Conservation (phyloP, 2,329 filamentous ascomycete species). For the Trichoderma polysporum region DNA sequence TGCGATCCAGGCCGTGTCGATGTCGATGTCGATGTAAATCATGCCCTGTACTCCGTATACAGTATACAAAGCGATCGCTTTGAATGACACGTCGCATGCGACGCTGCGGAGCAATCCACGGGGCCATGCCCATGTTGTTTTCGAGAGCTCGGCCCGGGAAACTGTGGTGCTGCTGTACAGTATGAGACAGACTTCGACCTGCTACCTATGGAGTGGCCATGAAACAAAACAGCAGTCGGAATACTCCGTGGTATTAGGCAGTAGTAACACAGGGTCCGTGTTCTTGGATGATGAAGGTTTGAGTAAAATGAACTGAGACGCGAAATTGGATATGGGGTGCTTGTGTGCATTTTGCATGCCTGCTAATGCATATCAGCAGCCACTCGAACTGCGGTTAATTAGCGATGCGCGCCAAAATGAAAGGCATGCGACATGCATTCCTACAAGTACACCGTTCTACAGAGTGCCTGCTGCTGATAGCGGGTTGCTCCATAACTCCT, state of each 20-base stretch:
- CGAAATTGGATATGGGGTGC: neutral
- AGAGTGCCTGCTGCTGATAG: neutral
- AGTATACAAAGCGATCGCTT: neutral
- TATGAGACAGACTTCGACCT: neutral
- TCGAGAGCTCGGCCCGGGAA: neutral
- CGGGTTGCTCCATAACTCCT: no score
- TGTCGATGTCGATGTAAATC: neutral
- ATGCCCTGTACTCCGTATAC: neutral
- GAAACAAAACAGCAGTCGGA: neutral
- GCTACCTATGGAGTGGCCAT: neutral
- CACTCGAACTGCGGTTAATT: constrained; percentile 3
- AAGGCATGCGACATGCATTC: constrained; percentile 1
- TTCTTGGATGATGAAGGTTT: neutral
- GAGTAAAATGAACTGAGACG: neutral
- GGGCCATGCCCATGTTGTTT: neutral
- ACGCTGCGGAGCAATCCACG: neutral
- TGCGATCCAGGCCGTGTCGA: neutral
- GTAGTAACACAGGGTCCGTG: neutral
- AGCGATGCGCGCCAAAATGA: constrained; percentile 5
- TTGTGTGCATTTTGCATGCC: neutral
- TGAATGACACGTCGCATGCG: constrained; percentile 7
- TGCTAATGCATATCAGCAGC: constrained; percentile 15
- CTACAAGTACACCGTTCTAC: neutral
- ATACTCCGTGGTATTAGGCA: neutral
- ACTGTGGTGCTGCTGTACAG: neutral